Evolutionary conservation across 805 yeast genomes (phyloP), one percentile per base, ranked within the genome.

Genomic region (Ogataea nonfermentans): DNA sequence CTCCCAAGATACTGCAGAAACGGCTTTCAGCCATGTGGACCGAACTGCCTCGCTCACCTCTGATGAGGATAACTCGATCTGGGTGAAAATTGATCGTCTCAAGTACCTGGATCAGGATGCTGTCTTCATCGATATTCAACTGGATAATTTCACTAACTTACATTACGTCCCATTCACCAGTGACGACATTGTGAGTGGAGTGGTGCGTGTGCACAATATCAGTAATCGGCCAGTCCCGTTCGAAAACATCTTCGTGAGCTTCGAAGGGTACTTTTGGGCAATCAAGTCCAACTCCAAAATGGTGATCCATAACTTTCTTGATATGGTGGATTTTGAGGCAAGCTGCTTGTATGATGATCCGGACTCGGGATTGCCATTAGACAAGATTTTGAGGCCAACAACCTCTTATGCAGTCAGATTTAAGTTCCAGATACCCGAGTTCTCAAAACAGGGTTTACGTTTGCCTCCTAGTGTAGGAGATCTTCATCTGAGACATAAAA

Each of bases 161-260:
- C 37, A 32, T 19, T 44, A 37, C 20, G 29, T 33, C 8, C 50
- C 50, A n/a, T 46, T 34, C 32, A 35, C 44, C 16, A 32, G 43
- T 32, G 45, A 42, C 5, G 46, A 47, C 16, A 35, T 46, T 6
- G 24, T 50, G 3, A 28, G 28, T 4, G 54, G 54, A 10, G 30
- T 31, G 11, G 49, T 48, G n/a, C 28, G 36, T 11, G 42, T 50
- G 11, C 33, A 43, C 24, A 50, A 50, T 36, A 35, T 41, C 22
- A 35, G 47, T 6, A 20, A 20, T 5, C 16, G 10, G 2, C 53
- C 62, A 1, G 58, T 71, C 24, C 61, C 62, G 3, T 70, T 68
- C 43, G 72, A 68, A 31, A 65, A 66, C 69, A 62, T 70, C 37
- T 69, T 66, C 47, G 61, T 70, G 19, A 57, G 70, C 14, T 67